Evolutionary conservation across 805 yeast genomes (phyloP).

Genomic region (Suhomyces tanzawaensis): DNA sequence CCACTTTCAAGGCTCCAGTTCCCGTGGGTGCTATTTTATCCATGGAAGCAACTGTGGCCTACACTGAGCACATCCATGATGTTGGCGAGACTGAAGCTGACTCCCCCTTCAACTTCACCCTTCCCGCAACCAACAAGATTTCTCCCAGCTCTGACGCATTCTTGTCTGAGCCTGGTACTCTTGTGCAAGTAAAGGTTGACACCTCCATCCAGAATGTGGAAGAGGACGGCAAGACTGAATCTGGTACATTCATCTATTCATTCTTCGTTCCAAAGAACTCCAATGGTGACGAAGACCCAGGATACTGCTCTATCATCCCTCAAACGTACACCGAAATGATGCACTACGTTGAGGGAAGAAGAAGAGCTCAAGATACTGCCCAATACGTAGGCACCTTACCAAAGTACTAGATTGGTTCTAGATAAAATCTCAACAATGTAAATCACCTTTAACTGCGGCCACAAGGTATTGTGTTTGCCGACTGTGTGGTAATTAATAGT

Average conservation of each 20-base stretch:
- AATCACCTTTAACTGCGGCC: too few species aligned
- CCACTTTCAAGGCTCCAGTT: conserved; percentile 90
- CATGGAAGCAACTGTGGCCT: conserved; percentile 78
- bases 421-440: too few species aligned
- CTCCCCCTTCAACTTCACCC: conserved; percentile 48
- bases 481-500: too few species aligned
- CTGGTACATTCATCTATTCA: conserved; percentile 87
- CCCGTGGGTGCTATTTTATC: conserved; percentile 91
- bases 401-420: neutral
- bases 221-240: conserved; percentile 57
- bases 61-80: conserved; percentile 75
- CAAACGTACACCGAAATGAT: conserved; percentile 90
- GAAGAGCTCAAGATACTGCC: conserved; percentile 85
- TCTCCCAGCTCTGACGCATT: conserved; percentile 54
- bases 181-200: conserved; percentile 86
- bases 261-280: conserved; percentile 74
- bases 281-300: conserved; percentile 43
- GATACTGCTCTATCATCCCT: conserved; percentile 78
- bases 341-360: conserved; percentile 83
- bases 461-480: too few species aligned
- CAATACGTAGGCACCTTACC: conserved; percentile 48
- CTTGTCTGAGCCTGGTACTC: conserved; percentile 75
- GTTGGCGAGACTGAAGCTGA: conserved; percentile 23
- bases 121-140: conserved; percentile 57
- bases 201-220: conserved; percentile 72